Evolutionary conservation across 139 green algal genomes (phyloP).

Genomic region (Coccomyxa sp.): DNA sequence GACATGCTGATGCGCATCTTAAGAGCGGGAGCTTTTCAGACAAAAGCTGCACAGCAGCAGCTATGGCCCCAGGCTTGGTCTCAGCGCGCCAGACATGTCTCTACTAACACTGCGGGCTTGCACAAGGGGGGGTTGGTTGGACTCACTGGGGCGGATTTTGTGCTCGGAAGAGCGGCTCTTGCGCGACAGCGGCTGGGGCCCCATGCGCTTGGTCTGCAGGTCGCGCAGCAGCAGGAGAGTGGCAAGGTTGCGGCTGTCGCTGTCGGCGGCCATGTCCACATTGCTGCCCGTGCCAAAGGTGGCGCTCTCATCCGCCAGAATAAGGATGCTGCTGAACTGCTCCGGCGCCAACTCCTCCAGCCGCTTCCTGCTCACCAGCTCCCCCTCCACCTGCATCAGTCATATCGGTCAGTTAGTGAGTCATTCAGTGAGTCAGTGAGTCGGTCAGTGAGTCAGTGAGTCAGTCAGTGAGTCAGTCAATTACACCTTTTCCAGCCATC

Average conservation of each 20-base stretch:
- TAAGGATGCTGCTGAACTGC: conserved; percentile 46
- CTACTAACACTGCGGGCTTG: not conserved
- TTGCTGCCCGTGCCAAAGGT: not conserved
- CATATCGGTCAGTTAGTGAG: too few relatives aligned
- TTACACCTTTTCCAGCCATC: not conserved
- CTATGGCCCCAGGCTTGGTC: too few relatives aligned
- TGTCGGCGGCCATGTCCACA: conserved; percentile 11
- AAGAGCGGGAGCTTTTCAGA: too few relatives aligned
- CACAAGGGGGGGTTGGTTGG: too few relatives aligned
- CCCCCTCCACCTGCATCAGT: conserved; percentile 24
- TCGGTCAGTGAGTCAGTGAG: not conserved
- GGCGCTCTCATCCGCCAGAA: conserved; percentile 41
- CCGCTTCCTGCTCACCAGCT: conserved; percentile 37
- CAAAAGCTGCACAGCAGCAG: too few relatives aligned
- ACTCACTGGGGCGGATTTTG: not conserved
- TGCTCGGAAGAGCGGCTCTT: not conserved
- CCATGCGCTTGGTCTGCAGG: conserved; percentile 34
- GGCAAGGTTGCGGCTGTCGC: conserved; percentile 40
- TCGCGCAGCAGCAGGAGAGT: conserved; percentile 55
- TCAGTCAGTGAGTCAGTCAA: not conserved
- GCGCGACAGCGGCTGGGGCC: not conserved
- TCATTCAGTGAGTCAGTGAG: too few relatives aligned
- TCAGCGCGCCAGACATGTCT: too few relatives aligned
- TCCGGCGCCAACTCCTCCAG: conserved; percentile 42
- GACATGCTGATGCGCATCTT: too few relatives aligned